These are phyloP conservation scores for Diaporthe nobilis DNA, from an alignment of 2,329 filamentous ascomycete genomes.

Conservation along the genomic window DNA sequence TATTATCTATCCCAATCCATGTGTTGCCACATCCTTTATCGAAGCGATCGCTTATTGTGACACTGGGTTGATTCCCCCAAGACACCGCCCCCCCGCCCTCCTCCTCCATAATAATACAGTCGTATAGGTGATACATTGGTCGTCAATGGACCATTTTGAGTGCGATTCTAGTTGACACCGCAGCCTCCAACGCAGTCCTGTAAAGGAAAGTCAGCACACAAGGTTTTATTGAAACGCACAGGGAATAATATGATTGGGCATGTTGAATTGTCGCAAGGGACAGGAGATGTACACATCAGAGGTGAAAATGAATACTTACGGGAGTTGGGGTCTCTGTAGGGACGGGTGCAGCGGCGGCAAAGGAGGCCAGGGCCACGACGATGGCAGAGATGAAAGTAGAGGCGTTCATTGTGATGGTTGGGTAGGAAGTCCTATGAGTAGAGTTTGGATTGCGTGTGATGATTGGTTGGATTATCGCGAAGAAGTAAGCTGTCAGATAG, in stretches of 20 bases:
- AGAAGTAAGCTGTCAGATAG: neutral
- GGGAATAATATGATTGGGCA: neutral
- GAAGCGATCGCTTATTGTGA: neutral
- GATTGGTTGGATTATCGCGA: neutral
- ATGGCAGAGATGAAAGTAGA: slow-evolving; percentile 33
- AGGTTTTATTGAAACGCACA: too few relatives aligned
- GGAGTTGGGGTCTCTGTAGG: neutral
- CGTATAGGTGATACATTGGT: neutral
- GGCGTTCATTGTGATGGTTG: slow-evolving; percentile 33
- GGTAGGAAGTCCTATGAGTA: too few relatives aligned
- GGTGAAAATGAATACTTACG: neutral
- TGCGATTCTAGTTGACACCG: neutral
- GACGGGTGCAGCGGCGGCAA: slow-evolving; percentile 16
- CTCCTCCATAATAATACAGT: neutral
- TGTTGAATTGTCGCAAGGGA: rapidly evolving
- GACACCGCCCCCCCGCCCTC: neutral
- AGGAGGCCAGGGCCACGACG: slow-evolving; percentile 25
- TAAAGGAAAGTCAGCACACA: neutral
- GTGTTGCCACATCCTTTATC: neutral
- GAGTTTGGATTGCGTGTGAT: neutral
- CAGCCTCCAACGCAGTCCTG: slow-evolving; percentile 17
- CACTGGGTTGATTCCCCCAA: neutral
- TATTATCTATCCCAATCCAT: neutral
- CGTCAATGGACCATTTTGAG: too few relatives aligned
- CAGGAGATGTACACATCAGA: neutral